Evolutionary conservation across 2,329 filamentous ascomycete species (phyloP), one percentile per base, ranked within the genome.

Genomic region (Phialophora macrospora): DNA sequence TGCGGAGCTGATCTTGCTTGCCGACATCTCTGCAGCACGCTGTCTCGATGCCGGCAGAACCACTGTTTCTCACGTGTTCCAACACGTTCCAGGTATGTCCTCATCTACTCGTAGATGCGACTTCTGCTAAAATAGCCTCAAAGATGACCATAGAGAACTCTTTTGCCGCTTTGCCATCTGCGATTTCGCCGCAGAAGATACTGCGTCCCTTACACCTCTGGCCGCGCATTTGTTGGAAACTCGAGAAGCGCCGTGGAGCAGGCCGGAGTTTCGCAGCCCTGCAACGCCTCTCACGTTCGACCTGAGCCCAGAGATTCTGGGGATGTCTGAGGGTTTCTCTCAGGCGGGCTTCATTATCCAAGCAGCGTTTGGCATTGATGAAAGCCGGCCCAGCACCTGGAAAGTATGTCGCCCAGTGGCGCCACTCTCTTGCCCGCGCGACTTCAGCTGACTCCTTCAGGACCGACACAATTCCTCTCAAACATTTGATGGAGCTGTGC

Each of bases 141-240:
- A 60, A 48, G 32, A 2, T 22, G 30, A 60, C 46, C 14, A 28
- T 20, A 20, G 49, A 12, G 24, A 17, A 7, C 48, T 63, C 11
- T 70, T 68, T 44, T 70, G 68, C 52, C 68, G 68, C 11, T 66
- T 66, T 59, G 68, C 44, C 30, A 62, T 66, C 44, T 51, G 58
- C 26, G 48, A 48, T 26, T 49, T 48, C 17, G 9, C n/a, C 4
- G 30, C 32, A 9, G 26, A 38, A 26, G 32, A 28, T 41, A 52
- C 28, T 14, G 59, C 62, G 17, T 64, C 52, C 24, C 44, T 66
- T 8, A 68, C 66, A 9, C 66, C 66, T 22, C 17, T 70, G 34
- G 51, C 63, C 7, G 59, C 68, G 22, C 48, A 56, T 34, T 30
- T 65, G 11, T 30, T 69, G 1, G 34, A 38, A 22, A 6, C 54